Percentiles rank a stretch among this genome's conserved stretches.
phyloP scores from a whole-genome alignment of 345 rosid genomes.

The Lumnitzera racemosa region DNA sequence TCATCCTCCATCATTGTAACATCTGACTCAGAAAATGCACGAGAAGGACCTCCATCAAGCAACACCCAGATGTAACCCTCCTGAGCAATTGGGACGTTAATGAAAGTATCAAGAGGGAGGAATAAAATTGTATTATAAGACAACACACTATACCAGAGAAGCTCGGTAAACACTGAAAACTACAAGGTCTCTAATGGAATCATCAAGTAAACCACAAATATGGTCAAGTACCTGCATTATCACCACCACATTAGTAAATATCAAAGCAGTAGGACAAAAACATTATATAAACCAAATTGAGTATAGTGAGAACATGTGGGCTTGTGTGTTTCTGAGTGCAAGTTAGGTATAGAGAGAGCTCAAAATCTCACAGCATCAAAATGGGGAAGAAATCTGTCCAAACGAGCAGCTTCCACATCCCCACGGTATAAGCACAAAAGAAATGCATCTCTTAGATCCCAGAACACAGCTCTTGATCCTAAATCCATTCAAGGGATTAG shows the following conservation, averaged over 20 bases:
- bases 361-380: constrained; percentile 62
- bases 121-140: constrained; percentile 2
- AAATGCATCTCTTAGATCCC: constrained; percentile 84
- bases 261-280: not conserved
- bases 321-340: not conserved
- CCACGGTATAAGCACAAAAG: constrained; percentile 62
- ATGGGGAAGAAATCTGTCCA: constrained; percentile 68
- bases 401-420: constrained; percentile 62
- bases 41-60: constrained; percentile 94
- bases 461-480: constrained; percentile 79
- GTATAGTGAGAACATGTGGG: not conserved
- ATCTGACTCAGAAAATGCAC: constrained; percentile 82
- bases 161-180: constrained; percentile 75
- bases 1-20: constrained; percentile 75
- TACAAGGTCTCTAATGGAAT: constrained; percentile 66
- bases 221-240: constrained; percentile 61
- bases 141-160: constrained; percentile 40
- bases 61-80: constrained; percentile 74
- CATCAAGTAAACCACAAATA: constrained; percentile 74
- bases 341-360: constrained; percentile 10
- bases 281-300: not conserved
- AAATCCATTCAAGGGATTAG: constrained; percentile 11
- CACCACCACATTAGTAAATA: constrained; percentile 1
- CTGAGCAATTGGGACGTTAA: constrained; percentile 28
- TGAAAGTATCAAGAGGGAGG: constrained; percentile 1